Percentiles rank a stretch among this genome's conserved stretches.
Evolutionary conservation across 2,329 filamentous ascomycete species (phyloP).

Genomic region (Cytospora schulzeri): DNA sequence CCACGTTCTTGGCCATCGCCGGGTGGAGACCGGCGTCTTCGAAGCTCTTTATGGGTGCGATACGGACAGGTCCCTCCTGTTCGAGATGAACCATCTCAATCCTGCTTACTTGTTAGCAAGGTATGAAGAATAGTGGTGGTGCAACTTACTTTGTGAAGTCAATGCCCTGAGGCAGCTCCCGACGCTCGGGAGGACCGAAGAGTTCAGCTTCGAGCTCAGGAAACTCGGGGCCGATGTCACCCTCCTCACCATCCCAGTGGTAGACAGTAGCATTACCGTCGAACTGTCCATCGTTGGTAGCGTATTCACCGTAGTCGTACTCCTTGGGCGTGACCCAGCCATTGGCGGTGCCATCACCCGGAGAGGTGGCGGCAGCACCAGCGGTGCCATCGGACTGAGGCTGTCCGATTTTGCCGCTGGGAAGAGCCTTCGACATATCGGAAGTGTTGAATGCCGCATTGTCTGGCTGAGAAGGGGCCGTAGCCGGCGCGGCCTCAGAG

Average conservation of each 20-base stretch:
- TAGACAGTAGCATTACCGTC: slow-evolving; percentile 68
- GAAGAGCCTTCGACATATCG: slow-evolving; percentile 39
- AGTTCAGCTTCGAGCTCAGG: slow-evolving; percentile 73
- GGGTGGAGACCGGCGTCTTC: slow-evolving; percentile 82
- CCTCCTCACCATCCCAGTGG: slow-evolving; percentile 82
- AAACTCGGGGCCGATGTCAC: slow-evolving; percentile 77
- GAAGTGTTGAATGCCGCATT: slow-evolving; percentile 22
- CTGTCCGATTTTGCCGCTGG: slow-evolving; percentile 26
- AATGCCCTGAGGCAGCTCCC: slow-evolving; percentile 54
- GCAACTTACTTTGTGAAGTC: slow-evolving; percentile 62
- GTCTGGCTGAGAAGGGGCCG: slow-evolving; percentile 1
- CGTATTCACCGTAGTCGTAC: slow-evolving; percentile 50
- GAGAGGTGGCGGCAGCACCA: slow-evolving; percentile 9
- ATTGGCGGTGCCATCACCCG: slow-evolving; percentile 27
- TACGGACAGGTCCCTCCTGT: slow-evolving; percentile 58
- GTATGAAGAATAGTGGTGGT: neutral
- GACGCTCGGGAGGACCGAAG: slow-evolving; percentile 63
- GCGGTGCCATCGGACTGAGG: neutral
- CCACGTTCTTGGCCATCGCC: slow-evolving; percentile 75
- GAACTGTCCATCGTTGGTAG: slow-evolving; percentile 40
- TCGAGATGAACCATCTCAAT: slow-evolving; percentile 56
- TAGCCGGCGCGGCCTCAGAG: slow-evolving; percentile 3
- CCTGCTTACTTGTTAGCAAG: slow-evolving; percentile 39
- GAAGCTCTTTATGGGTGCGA: slow-evolving; percentile 61
- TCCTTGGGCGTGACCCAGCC: slow-evolving; percentile 51